phyloP scores from a whole-genome alignment of 164 flowering plant genomes.

The Magnolia changhungtana region DNA sequence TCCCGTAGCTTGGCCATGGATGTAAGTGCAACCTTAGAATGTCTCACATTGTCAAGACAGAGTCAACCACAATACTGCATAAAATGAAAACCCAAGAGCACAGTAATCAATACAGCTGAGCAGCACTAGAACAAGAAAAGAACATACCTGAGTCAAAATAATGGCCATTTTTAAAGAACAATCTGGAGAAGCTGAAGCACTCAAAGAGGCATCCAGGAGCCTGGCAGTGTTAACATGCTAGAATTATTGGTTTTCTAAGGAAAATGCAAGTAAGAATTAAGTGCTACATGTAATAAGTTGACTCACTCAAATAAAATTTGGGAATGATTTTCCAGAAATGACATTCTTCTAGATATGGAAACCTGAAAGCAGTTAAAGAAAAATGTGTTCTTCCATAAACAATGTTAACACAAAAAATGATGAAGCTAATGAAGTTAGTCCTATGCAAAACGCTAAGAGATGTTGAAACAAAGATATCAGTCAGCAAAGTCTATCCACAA shows the following conservation, averaged over 20 bases:
- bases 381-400: not conserved
- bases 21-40: slow-evolving; percentile 77
- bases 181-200: slow-evolving; percentile 87
- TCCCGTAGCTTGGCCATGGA: slow-evolving; percentile 97
- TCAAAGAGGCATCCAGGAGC: slow-evolving; percentile 79
- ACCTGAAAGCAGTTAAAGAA: slow-evolving; percentile 39
- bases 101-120: not conserved
- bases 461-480: not conserved
- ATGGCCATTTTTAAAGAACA: slow-evolving; percentile 95
- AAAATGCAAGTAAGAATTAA: not conserved
- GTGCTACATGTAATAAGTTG: not conserved
- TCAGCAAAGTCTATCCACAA: not conserved
- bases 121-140: not conserved
- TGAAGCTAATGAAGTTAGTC: not conserved
- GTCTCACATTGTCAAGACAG: not conserved
- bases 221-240: slow-evolving; percentile 29
- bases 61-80: slow-evolving; percentile 1
- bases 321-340: slow-evolving; percentile 62
- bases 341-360: slow-evolving; percentile 66
- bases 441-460: not conserved
- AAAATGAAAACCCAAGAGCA: not conserved
- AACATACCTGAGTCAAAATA: slow-evolving; percentile 67
- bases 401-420: not conserved
- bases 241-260: not conserved
- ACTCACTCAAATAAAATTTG: slow-evolving; percentile 79